A percentile compares a stretch with the other conserved stretches of the same genome.
phyloP scores from a whole-genome alignment of 805 yeast species.

The Hanseniaspora thailandica region DNA sequence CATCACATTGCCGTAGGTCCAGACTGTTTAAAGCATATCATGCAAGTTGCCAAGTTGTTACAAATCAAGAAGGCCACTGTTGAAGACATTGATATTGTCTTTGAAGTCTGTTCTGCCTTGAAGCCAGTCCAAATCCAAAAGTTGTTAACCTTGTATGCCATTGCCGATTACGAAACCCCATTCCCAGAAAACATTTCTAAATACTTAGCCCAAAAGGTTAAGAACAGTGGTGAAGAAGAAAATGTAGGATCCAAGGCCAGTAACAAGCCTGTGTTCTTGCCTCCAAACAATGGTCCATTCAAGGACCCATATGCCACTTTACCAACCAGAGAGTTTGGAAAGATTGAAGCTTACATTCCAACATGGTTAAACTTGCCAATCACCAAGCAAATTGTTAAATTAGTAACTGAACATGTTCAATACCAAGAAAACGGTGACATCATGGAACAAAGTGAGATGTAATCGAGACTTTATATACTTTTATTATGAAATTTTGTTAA shows the following conservation, averaged over 20 bases:
- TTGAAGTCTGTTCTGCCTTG: conserved; percentile 88
- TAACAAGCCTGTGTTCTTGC: conserved; percentile 50
- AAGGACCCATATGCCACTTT: conserved; percentile 74
- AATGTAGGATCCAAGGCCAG: conserved; percentile 34
- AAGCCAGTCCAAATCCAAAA: conserved; percentile 94
- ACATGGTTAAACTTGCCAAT: conserved; percentile 85
- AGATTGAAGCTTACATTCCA: conserved; percentile 85
- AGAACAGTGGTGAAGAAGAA: conserved; percentile 31
- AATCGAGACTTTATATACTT: not conserved
- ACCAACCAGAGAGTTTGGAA: conserved; percentile 62
- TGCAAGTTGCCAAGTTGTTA: conserved; percentile 84
- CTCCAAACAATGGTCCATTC: conserved; percentile 59
- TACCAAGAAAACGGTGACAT: conserved; percentile 39
- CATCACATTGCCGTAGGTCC: conserved; percentile 85
- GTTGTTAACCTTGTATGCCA: conserved; percentile 73
- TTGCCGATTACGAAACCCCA: conserved; percentile 91
- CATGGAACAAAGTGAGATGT: not conserved
- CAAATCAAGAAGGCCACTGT: conserved; percentile 83
- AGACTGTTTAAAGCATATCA: conserved; percentile 67
- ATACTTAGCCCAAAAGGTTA: conserved; percentile 70
- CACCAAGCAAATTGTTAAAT: conserved; percentile 76
- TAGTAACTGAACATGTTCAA: conserved; percentile 72
- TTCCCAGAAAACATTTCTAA: conserved; percentile 69
- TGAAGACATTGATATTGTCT: conserved; percentile 81
- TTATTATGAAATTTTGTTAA: not conserved